phyloP scores from a whole-genome alignment of 805 yeast species.

The Candida verbasci region DNA sequence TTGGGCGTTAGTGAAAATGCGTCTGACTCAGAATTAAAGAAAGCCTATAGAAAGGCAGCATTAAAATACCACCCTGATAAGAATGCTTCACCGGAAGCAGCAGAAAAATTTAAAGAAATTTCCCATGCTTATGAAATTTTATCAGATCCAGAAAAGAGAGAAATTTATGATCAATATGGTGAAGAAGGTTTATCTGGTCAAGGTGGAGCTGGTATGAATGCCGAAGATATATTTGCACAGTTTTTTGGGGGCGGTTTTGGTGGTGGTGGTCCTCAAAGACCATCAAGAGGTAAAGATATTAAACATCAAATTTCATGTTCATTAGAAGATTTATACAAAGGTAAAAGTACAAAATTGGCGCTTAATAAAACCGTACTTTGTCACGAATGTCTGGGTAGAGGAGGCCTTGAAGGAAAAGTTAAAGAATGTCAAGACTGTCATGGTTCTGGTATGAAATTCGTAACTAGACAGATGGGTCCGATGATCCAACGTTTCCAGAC shows the following conservation, averaged over 20 bases:
- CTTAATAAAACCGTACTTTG: slow-evolving; percentile 89
- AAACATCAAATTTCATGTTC: slow-evolving; percentile 82
- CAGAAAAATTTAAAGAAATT: slow-evolving; percentile 90
- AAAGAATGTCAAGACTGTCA: slow-evolving; percentile 82
- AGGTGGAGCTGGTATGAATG: slow-evolving; percentile 64
- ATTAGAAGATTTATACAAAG: slow-evolving; percentile 90
- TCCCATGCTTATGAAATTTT: slow-evolving; percentile 86
- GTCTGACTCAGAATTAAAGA: slow-evolving; percentile 44
- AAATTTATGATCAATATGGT: slow-evolving; percentile 84
- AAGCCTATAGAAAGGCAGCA: slow-evolving; percentile 32
- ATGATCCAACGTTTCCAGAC: slow-evolving; percentile 98
- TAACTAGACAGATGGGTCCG: slow-evolving; percentile 98
- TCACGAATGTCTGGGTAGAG: slow-evolving; percentile 86
- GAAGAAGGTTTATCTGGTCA: slow-evolving; percentile 81
- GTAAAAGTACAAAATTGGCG: slow-evolving; percentile 91
- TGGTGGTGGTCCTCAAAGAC: slow-evolving; percentile 67
- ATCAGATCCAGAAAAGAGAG: slow-evolving; percentile 84
- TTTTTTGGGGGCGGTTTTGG: slow-evolving; percentile 72
- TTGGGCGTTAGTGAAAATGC: slow-evolving; percentile 72
- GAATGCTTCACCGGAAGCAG: slow-evolving; percentile 75
- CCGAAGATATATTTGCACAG: slow-evolving; percentile 73
- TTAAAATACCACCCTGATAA: slow-evolving; percentile 40
- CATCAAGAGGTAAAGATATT: slow-evolving; percentile 85
- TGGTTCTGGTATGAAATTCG: slow-evolving; percentile 88
- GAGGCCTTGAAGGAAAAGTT: slow-evolving; percentile 91